Conservation (phyloP, 257 asterid species). For the Echium plantagineum region DNA sequence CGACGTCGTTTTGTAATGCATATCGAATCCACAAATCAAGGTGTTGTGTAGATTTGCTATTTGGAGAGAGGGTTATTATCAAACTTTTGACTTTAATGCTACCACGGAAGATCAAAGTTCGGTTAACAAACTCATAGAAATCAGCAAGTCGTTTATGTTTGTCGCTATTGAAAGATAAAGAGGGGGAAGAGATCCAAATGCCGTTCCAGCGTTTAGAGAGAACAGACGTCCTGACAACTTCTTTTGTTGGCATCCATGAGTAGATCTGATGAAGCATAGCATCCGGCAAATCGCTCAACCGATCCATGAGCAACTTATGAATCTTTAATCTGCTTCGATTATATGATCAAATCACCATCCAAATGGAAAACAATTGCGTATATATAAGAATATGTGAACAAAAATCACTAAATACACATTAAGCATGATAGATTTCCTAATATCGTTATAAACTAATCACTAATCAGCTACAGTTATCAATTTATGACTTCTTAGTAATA, state of each 20-base stretch:
- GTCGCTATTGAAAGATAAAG: background rate
- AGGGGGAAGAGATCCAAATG: constrained; percentile 5
- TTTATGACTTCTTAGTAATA: no score
- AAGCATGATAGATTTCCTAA: no score
- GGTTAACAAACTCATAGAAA: constrained; percentile 4
- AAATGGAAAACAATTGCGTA: no score
- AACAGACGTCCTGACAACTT: constrained; percentile 6
- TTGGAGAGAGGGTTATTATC: background rate
- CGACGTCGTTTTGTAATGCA: constrained; percentile 1
- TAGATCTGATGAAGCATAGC: constrained; percentile 1
- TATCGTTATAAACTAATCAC: no score
- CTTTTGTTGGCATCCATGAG: constrained; percentile 6
- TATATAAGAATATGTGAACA: no score
- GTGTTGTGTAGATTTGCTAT: background rate
- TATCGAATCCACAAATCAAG: constrained; percentile 6
- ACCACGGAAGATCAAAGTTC: constrained; percentile 7
- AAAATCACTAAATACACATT: no score
- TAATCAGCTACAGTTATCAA: no score
- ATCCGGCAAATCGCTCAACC: constrained; percentile 7
- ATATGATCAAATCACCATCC: no score
- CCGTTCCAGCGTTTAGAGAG: constrained; percentile 10
- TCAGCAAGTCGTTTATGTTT: background rate
- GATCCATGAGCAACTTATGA: constrained; percentile 6
- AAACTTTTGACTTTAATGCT: constrained; percentile 2
- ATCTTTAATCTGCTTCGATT: no score